Evolutionary conservation across 306 rosid genomes (phyloP).

Genomic region (Malus sylvestris): DNA sequence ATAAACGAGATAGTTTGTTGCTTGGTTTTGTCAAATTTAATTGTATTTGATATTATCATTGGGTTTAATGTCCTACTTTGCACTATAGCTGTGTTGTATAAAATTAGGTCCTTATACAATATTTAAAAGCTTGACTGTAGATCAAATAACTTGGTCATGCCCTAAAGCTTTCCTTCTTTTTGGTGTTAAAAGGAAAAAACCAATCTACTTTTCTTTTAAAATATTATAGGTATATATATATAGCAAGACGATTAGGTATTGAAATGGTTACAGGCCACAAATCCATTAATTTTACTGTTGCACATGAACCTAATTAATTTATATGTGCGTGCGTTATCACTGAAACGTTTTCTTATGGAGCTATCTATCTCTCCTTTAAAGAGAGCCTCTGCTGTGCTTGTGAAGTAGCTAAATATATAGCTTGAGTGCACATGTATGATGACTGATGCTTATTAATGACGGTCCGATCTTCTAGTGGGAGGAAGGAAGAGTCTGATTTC

Average conservation of each 20-base stretch:
- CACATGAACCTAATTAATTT: not conserved
- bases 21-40: too few species aligned
- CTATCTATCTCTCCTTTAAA: too few species aligned
- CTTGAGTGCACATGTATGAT: not conserved
- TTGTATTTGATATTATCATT: not conserved
- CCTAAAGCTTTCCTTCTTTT: not conserved
- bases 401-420: not conserved
- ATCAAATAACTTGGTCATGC: not conserved
- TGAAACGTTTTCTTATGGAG: not conserved
- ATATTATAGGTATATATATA: too few species aligned
- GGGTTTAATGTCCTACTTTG: not conserved
- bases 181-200: not conserved
- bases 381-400: not conserved
- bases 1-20: too few species aligned
- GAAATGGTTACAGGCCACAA: not conserved
- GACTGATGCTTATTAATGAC: not conserved
- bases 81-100: not conserved
- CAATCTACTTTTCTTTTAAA: not conserved
- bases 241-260: not conserved
- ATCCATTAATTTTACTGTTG: not conserved
- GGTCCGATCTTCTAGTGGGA: constrained; percentile 19
- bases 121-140: not conserved
- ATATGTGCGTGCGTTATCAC: not conserved
- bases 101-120: not conserved
- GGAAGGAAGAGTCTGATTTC: constrained; percentile 26